Percentiles rank a stretch among this genome's conserved stretches.
These are phyloP conservation scores for Apophysomyces ossiformis DNA, from an alignment of 371 early-diverging fungal species.

Conservation along the genomic window DNA sequence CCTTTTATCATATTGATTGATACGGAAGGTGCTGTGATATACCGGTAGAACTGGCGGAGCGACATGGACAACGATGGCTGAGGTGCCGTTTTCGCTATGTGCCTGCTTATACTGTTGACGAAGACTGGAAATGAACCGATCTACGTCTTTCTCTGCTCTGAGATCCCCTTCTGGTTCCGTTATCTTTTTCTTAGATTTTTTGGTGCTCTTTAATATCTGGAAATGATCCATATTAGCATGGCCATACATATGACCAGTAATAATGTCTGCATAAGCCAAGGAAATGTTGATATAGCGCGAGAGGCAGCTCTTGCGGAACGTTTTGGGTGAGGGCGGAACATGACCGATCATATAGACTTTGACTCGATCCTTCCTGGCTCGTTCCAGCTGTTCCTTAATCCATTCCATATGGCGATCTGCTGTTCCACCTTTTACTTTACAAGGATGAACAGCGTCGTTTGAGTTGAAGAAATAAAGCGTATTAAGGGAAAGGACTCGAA, in stretches of 20 bases:
- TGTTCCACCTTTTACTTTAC: conserved; percentile 54
- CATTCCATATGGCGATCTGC: conserved; percentile 74
- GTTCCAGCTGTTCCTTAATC: conserved; percentile 62
- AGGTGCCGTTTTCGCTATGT: conserved; percentile 2
- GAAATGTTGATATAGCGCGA: conserved; percentile 59
- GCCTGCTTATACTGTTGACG: conserved; percentile 22
- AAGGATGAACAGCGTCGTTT: conserved; percentile 69
- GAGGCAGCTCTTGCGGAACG: conserved; percentile 49
- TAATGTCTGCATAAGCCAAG: conserved; percentile 57
- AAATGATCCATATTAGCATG: conserved; percentile 81
- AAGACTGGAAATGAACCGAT: conserved; percentile 18
- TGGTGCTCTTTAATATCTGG: conserved; percentile 12
- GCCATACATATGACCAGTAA: conserved; percentile 74
- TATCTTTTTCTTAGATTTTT: background rate
- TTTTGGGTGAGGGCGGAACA: conserved; percentile 62
- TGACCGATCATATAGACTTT: conserved; percentile 68
- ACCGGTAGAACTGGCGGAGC: conserved; percentile 73
- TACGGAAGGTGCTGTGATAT: conserved; percentile 70
- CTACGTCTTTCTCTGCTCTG: conserved; percentile 13
- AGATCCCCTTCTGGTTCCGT: background rate
- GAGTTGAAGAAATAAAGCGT: conserved; percentile 71
- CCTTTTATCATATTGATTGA: conserved; percentile 53
- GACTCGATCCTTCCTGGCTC: conserved; percentile 43
- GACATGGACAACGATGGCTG: conserved; percentile 54
- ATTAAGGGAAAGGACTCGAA: conserved; percentile 64